phyloP scores from a whole-genome alignment of 2,329 filamentous ascomycete species.

The Beauveria caledonica region DNA sequence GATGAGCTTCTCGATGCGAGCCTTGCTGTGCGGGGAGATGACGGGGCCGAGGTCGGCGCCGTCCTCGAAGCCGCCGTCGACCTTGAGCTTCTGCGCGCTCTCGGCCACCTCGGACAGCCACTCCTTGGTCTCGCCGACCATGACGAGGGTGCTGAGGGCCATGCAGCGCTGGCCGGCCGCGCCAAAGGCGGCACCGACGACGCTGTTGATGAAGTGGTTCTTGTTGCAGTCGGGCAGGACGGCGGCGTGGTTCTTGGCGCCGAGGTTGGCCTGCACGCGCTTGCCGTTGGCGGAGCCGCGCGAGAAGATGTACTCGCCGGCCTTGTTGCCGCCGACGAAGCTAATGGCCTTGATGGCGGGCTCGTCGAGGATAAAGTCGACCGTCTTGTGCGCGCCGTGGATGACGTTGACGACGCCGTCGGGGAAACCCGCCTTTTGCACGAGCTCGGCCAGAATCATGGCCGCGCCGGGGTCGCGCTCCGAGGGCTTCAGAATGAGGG shows the following conservation, averaged over 20 bases:
- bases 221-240: conserved; percentile 83
- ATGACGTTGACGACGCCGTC: conserved; percentile 76
- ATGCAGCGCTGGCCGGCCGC: conserved; percentile 82
- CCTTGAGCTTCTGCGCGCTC: conserved; percentile 61
- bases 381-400: conserved; percentile 71
- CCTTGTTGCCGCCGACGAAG: conserved; percentile 83
- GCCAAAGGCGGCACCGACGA: conserved; percentile 76
- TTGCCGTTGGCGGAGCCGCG: conserved; percentile 78
- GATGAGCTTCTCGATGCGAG: conserved; percentile 69
- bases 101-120: conserved; percentile 75
- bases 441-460: conserved; percentile 78
- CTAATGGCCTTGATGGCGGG: conserved; percentile 78
- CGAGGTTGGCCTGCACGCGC: conserved; percentile 80
- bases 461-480: conserved; percentile 77
- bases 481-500: conserved; percentile 75
- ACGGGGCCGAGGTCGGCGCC: conserved; percentile 76
- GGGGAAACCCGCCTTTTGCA: conserved; percentile 72
- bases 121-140: conserved; percentile 76
- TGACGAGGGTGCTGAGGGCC: conserved; percentile 74
- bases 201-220: conserved; percentile 80
- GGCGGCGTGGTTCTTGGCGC: conserved; percentile 82
- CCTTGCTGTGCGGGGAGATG: conserved; percentile 70
- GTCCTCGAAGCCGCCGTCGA: conserved; percentile 74
- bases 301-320: conserved; percentile 77
- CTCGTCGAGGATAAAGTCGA: conserved; percentile 81